A percentile compares a stretch with the other conserved stretches of the same genome.
These are phyloP conservation scores for Leonotis leonurus DNA, from an alignment of 257 asterid genomes.

Conservation along the genomic window DNA sequence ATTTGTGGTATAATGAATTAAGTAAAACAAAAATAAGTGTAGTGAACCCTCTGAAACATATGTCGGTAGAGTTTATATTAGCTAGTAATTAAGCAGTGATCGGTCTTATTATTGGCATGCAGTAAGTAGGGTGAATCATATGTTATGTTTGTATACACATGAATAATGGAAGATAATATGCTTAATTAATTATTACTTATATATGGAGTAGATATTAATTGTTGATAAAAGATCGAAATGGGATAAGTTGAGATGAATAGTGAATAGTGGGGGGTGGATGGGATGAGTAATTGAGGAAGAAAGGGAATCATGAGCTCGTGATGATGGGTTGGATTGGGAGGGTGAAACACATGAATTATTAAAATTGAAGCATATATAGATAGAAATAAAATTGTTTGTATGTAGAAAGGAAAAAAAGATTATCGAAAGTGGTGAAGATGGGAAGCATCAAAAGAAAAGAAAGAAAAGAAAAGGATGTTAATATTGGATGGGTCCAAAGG, in stretches of 20 bases:
- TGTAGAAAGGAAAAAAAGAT: background rate
- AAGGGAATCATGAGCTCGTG: constrained; percentile 43
- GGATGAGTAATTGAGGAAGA: constrained; percentile 10
- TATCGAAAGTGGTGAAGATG: constrained; percentile 48
- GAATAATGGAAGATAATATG: no score
- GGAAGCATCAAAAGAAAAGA: constrained; percentile 27
- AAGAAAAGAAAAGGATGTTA: constrained; percentile 37
- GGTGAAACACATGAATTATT: constrained; percentile 35
- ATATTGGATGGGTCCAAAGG: constrained; percentile 55
- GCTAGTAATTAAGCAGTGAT: no score
- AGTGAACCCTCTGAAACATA: no score
- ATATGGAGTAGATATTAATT: no score
- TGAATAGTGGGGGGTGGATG: background rate
- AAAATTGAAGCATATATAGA: constrained; percentile 17
- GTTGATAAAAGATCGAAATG: no score
- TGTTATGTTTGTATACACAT: no score
- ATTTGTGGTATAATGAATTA: no score
- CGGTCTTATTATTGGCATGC: no score
- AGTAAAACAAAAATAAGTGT: no score
- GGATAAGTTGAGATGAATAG: background rate
- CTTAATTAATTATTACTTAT: no score
- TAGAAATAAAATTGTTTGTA: constrained; percentile 17
- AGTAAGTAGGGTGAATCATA: no score
- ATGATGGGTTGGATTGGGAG: constrained; percentile 35
- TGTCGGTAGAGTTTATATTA: no score